These are phyloP conservation scores for Emmonsiellopsis sp. DNA, from an alignment of 2,329 filamentous ascomycete genomes.

Conservation along the genomic window DNA sequence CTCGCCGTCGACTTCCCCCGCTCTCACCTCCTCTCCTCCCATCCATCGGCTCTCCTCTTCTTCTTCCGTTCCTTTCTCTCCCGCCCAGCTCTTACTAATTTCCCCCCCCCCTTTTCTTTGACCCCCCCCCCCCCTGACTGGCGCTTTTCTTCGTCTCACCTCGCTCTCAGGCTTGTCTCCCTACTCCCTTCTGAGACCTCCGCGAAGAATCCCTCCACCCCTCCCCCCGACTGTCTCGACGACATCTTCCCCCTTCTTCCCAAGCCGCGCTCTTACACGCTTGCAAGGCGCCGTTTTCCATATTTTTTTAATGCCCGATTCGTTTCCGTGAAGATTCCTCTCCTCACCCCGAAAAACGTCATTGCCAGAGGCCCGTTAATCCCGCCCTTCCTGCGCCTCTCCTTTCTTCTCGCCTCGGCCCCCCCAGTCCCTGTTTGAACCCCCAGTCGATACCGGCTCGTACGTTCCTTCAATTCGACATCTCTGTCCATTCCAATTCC, in stretches of 20 bases:
- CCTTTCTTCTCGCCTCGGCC: neutral
- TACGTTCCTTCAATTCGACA: slow-evolving; percentile 1
- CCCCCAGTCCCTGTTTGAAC: neutral
- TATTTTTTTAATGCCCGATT: slow-evolving; percentile 9
- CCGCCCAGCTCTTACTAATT: slow-evolving; percentile 6
- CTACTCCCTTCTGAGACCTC: neutral
- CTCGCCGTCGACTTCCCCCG: slow-evolving; percentile 6
- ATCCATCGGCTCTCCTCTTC: slow-evolving; percentile 23
- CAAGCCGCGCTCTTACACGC: slow-evolving; percentile 8
- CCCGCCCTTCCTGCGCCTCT: neutral
- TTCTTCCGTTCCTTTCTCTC: slow-evolving; percentile 22
- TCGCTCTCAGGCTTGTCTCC: neutral
- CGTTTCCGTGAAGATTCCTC: slow-evolving; percentile 6
- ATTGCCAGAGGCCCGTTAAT: neutral
- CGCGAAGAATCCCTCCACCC: neutral
- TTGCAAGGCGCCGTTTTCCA: slow-evolving; percentile 11
- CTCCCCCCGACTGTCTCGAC: slow-evolving; percentile 9
- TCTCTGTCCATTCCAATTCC: neutral
- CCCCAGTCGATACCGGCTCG: neutral
- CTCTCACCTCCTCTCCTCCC: slow-evolving; percentile 7
- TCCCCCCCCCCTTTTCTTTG: slow-evolving; percentile 15
- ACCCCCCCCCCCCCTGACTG: slow-evolving; percentile 5
- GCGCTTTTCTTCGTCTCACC: slow-evolving; percentile 3
- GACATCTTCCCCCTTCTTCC: slow-evolving; percentile 13
- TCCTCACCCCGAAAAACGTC: neutral